Percentiles rank a stretch among this genome's conserved stretches.
These are phyloP conservation scores for Penicillium angulare DNA, from an alignment of 495 filamentous ascomycete genomes.

Conservation along the genomic window DNA sequence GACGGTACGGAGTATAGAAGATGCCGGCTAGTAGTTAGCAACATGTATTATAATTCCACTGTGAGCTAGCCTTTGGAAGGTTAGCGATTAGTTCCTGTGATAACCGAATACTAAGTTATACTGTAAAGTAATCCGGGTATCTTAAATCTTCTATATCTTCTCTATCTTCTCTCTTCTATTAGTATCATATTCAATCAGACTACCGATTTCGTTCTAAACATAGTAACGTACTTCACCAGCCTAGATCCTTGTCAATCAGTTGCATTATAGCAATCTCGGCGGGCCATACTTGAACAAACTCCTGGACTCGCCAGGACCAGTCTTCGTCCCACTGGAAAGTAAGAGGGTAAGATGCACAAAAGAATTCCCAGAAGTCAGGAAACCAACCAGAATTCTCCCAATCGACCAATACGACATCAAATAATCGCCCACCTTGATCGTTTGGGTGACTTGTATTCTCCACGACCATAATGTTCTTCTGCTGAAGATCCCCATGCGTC, in stretches of 20 bases:
- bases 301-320: conserved; percentile 28
- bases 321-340: conserved; percentile 23
- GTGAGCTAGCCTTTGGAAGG: too few species aligned
- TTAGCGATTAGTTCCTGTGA: too few species aligned
- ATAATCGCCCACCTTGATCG: conserved; percentile 23
- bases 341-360: conserved; percentile 19
- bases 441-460: conserved; percentile 19
- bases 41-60: too few species aligned
- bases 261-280: conserved; percentile 28
- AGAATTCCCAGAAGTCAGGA: conserved; percentile 30
- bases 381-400: conserved; percentile 27
- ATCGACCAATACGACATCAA: conserved; percentile 26
- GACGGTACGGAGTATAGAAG: too few species aligned
- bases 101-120: too few species aligned
- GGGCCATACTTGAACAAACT: conserved; percentile 28
- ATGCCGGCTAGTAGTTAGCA: too few species aligned
- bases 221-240: conserved; percentile 21
- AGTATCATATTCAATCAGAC: too few species aligned
- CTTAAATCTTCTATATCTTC: too few species aligned
- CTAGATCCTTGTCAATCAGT: conserved; percentile 26
- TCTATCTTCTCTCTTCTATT: too few species aligned
- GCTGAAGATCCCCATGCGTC: conserved; percentile 29
- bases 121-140: too few species aligned
- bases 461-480: conserved; percentile 30
- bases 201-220: too few species aligned